Conservation (phyloP, 768 basidiomycete genomes). For the Leccinum disarticulatum region DNA sequence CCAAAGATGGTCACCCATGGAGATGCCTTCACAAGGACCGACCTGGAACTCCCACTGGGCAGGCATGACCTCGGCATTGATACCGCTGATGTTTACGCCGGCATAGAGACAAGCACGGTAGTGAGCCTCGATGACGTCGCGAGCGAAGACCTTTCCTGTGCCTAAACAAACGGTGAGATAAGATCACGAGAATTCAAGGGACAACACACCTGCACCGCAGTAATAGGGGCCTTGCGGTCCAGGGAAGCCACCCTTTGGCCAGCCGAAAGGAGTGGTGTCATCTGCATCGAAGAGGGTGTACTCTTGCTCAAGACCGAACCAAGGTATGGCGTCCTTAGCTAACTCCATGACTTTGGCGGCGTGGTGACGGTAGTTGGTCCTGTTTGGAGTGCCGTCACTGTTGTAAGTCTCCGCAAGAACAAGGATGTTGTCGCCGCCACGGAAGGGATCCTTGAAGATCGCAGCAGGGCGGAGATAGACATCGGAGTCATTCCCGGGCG, state of each 20-base stretch:
- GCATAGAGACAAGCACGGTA: constrained; percentile 95
- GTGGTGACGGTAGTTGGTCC: constrained; percentile 92
- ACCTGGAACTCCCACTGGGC: constrained; percentile 99
- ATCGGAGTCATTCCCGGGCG: constrained; percentile 93
- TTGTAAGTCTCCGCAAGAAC: constrained; percentile 98
- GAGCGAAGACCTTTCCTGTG: constrained; percentile 96
- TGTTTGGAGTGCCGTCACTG: constrained; percentile 97
- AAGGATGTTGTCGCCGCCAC: constrained; percentile 95
- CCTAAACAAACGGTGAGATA: constrained; percentile 44
- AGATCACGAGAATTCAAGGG: neutral
- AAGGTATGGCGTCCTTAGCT: constrained; percentile 76
- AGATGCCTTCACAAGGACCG: constrained; percentile 95
- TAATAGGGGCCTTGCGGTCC: constrained; percentile 99
- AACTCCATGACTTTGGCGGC: constrained; percentile 95
- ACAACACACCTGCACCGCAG: constrained; percentile 85
- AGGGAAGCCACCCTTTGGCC: constrained; percentile 99
- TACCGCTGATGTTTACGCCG: constrained; percentile 97
- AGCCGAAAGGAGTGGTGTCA: constrained; percentile 79
- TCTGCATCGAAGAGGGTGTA: constrained; percentile 97
- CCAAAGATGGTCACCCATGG: constrained; percentile 99
- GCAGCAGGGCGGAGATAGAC: constrained; percentile 96
- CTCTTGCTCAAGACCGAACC: constrained; percentile 99
- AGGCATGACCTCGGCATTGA: constrained; percentile 99
- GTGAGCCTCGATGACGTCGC: constrained; percentile 98
- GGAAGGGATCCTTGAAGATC: constrained; percentile 99